Evolutionary conservation across 2,329 filamentous ascomycete species (phyloP).

Genomic region (Alternaria incomplexa): DNA sequence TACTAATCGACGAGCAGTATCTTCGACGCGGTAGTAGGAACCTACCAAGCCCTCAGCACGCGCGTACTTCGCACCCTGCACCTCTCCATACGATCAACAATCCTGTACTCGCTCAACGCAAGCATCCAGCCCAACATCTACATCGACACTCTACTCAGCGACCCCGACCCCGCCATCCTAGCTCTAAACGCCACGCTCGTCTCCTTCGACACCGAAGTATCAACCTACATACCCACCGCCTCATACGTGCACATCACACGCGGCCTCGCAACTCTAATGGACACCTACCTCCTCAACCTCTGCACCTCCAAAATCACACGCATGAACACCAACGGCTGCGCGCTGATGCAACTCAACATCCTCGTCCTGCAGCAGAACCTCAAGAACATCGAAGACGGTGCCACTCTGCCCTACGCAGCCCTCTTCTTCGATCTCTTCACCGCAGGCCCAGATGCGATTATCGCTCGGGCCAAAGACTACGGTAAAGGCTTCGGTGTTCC

Average conservation of each 20-base stretch:
- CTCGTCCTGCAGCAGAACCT: slow-evolving; percentile 95
- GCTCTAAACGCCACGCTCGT: slow-evolving; percentile 82
- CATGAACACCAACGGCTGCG: slow-evolving; percentile 84
- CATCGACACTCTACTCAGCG: slow-evolving; percentile 73
- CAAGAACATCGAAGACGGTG: slow-evolving; percentile 82
- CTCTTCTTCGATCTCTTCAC: slow-evolving; percentile 74
- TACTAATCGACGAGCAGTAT: slow-evolving; percentile 56
- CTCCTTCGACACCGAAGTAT: slow-evolving; percentile 83
- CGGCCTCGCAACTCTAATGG: slow-evolving; percentile 79
- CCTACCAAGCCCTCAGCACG: slow-evolving; percentile 79
- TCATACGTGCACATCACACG: slow-evolving; percentile 76
- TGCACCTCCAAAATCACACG: slow-evolving; percentile 71
- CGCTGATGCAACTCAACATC: slow-evolving; percentile 92
- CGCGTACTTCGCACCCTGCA: slow-evolving; percentile 85
- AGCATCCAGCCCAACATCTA: slow-evolving; percentile 51
- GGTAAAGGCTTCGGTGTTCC: slow-evolving; percentile 34
- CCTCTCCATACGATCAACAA: slow-evolving; percentile 84
- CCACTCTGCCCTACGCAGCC: slow-evolving; percentile 67
- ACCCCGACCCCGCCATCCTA: slow-evolving; percentile 82
- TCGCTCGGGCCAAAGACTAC: slow-evolving; percentile 64
- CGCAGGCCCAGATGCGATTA: slow-evolving; percentile 68
- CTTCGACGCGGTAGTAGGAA: slow-evolving; percentile 86
- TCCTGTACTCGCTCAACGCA: slow-evolving; percentile 76
- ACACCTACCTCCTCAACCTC: slow-evolving; percentile 73
- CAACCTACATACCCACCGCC: slow-evolving; percentile 71